Conservation (phyloP, 768 basidiomycete genomes). For the Collybiopsis luxurians region DNA sequence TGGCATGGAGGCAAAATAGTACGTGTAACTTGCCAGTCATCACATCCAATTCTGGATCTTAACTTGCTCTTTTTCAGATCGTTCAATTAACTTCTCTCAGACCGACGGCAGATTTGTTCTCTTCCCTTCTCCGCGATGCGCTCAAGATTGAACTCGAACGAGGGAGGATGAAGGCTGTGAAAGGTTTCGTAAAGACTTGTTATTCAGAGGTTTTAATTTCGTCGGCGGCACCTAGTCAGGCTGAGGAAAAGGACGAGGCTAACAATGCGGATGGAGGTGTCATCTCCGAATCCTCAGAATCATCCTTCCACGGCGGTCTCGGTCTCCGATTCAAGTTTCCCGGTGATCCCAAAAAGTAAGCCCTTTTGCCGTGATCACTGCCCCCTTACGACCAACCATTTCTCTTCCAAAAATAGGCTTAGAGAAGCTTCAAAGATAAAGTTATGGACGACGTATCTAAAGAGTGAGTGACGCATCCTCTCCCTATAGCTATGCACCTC, state of each 20-base stretch:
- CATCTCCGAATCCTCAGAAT: constrained; percentile 34
- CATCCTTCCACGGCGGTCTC: constrained; percentile 72
- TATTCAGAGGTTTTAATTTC: constrained; percentile 90
- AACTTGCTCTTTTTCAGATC: constrained; percentile 43
- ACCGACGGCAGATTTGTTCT: constrained; percentile 93
- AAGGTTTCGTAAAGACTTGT: constrained; percentile 86
- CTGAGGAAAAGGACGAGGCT: constrained; percentile 68
- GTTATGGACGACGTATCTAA: constrained; percentile 88
- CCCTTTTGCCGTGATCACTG: constrained; percentile 5
- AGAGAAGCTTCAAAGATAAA: constrained; percentile 94
- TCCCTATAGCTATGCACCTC: constrained; percentile 1
- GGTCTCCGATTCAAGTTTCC: constrained; percentile 87
- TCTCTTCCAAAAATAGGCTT: constrained; percentile 57
- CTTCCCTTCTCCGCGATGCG: constrained; percentile 81
- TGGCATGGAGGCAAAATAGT: constrained; percentile 97
- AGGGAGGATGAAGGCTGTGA: constrained; percentile 91
- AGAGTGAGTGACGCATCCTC: constrained; percentile 41
- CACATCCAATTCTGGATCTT: neutral
- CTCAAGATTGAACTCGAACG: constrained; percentile 87
- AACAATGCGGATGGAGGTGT: constrained; percentile 39
- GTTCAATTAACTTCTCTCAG: constrained; percentile 92
- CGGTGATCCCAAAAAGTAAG: constrained; percentile 88
- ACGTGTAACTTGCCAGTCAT: constrained; percentile 23
- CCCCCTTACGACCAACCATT: neutral
- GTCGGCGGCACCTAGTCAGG: constrained; percentile 51